Evolutionary conservation across 2,329 filamentous ascomycete genomes (phyloP).

Genomic region (Aspergillus piperis): DNA sequence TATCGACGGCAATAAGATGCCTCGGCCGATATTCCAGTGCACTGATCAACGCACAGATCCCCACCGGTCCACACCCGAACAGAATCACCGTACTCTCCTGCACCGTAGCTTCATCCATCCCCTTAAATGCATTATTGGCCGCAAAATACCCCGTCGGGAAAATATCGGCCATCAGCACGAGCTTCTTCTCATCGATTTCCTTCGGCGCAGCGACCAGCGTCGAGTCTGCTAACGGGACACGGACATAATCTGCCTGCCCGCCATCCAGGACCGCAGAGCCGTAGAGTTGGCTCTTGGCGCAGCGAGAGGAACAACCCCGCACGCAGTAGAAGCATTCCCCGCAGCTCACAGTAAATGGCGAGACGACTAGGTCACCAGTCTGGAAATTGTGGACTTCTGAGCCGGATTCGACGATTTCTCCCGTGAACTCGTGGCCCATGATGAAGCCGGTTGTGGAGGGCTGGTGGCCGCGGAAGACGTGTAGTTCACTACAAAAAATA

Average conservation of each 20-base stretch:
- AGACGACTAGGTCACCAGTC: slow-evolving; percentile 74
- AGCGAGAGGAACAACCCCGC: slow-evolving; percentile 72
- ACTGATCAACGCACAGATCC: slow-evolving; percentile 77
- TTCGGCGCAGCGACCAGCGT: slow-evolving; percentile 71
- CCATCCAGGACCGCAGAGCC: slow-evolving; percentile 71
- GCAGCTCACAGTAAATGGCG: slow-evolving; percentile 78
- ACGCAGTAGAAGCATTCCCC: slow-evolving; percentile 80
- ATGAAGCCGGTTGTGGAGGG: slow-evolving; percentile 64
- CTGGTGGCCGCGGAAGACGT: slow-evolving; percentile 81
- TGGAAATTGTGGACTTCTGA: slow-evolving; percentile 58
- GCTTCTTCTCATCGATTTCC: slow-evolving; percentile 68
- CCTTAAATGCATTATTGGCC: slow-evolving; percentile 69
- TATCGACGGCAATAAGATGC: slow-evolving; percentile 75
- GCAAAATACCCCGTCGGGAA: slow-evolving; percentile 74
- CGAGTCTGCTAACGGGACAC: slow-evolving; percentile 75
- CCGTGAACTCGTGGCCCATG: slow-evolving; percentile 81
- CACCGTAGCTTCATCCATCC: slow-evolving; percentile 54
- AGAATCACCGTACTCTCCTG: slow-evolving; percentile 58
- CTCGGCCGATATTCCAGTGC: slow-evolving; percentile 70
- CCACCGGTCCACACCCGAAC: slow-evolving; percentile 80
- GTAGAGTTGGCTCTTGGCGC: slow-evolving; percentile 67
- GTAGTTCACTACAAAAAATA: slow-evolving; percentile 61
- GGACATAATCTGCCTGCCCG: slow-evolving; percentile 77
- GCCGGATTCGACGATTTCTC: slow-evolving; percentile 68
- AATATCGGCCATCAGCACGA: slow-evolving; percentile 65